phyloP scores from a whole-genome alignment of 192 early-diverging fungal genomes.

The Geosiphon pyriformis region DNA sequence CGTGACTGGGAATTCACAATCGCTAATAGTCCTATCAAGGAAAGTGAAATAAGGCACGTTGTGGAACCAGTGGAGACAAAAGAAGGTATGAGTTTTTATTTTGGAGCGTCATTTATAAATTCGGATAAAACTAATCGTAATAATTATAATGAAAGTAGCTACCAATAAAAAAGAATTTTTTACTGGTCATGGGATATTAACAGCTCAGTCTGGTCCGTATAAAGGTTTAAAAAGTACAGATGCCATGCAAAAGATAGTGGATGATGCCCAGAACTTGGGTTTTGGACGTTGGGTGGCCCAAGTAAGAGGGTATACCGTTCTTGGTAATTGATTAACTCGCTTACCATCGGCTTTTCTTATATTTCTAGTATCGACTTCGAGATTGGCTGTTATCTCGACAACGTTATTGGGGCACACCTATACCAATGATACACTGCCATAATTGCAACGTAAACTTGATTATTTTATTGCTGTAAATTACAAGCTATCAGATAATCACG shows the following conservation, averaged over 20 bases:
- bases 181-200: conserved; percentile 54
- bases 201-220: conserved; percentile 48
- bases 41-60: conserved; percentile 42
- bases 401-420: conserved; percentile 95
- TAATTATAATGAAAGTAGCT: too few relatives aligned
- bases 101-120: background rate
- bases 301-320: conserved; percentile 24
- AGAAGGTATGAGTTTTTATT: background rate
- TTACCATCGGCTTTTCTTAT: conserved; percentile 6
- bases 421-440: conserved; percentile 87
- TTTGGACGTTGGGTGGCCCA: conserved; percentile 39
- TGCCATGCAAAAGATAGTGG: conserved; percentile 49
- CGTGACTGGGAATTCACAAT: conserved; percentile 67
- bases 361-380: conserved; percentile 69
- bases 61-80: conserved; percentile 31
- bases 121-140: too few relatives aligned
- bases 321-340: background rate
- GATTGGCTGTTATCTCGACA: conserved; percentile 97
- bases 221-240: conserved; percentile 55
- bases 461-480: conserved; percentile 7
- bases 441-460: conserved; percentile 55
- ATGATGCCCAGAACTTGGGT: conserved; percentile 39
- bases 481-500: background rate
- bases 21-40: conserved; percentile 40
- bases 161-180: conserved; percentile 23